phyloP scores from a whole-genome alignment of 345 rosid genomes.

The Salix purpurea region DNA sequence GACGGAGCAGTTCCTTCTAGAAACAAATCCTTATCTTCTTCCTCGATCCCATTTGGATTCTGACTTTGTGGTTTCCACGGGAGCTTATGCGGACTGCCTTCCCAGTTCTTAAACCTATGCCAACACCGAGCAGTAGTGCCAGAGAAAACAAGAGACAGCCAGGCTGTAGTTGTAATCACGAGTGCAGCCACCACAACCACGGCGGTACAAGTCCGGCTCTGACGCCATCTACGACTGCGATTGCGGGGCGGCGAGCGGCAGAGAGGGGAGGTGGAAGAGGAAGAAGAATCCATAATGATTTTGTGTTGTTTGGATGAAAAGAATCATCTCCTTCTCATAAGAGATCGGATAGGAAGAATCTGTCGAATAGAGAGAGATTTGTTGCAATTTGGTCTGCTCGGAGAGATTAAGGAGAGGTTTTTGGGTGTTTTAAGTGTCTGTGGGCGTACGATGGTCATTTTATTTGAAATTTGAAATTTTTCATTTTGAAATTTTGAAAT shows the following conservation, averaged over 20 bases:
- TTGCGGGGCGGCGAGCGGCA: constrained; percentile 13
- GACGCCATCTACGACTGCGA: constrained; percentile 51
- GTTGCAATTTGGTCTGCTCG: neutral
- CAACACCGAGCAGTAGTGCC: constrained; percentile 51
- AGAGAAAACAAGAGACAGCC: constrained; percentile 83
- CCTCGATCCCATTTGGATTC: constrained; percentile 1
- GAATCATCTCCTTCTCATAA: neutral
- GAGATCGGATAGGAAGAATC: neutral
- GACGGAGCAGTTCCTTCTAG: neutral
- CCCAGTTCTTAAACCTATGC: constrained; percentile 52
- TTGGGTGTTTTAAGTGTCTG: too few relatives aligned
- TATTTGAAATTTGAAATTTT: too few relatives aligned
- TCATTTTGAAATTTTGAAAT: too few relatives aligned
- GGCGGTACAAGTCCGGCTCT: constrained; percentile 45
- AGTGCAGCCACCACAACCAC: constrained; percentile 53
- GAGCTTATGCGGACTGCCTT: constrained; percentile 27
- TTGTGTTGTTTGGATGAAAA: neutral
- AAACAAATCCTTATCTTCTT: neutral
- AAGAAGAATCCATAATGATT: neutral
- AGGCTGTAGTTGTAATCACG: constrained; percentile 59
- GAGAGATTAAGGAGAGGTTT: neutral
- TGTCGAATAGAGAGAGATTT: neutral
- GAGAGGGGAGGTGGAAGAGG: neutral
- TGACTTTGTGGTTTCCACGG: constrained; percentile 11
- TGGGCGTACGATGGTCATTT: too few relatives aligned